Conservation (phyloP, 2,329 filamentous ascomycete species). For the Monilinia vaccinii-corymbosi region DNA sequence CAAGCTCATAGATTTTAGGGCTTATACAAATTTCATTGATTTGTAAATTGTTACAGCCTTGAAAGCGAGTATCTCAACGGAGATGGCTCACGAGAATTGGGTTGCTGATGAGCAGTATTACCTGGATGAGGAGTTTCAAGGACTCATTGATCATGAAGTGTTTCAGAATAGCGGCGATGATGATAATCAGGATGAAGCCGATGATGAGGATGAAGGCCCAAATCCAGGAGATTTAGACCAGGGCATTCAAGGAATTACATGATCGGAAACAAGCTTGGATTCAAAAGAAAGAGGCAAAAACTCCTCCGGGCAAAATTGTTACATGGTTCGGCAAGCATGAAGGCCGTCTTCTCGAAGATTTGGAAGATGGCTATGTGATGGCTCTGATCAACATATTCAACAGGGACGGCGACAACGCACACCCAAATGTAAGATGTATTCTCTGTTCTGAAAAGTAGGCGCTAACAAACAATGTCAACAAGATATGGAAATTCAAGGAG, state of each 20-base stretch:
- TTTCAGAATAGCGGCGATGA: not conserved
- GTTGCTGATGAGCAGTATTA: too few relatives aligned
- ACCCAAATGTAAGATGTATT: not conserved
- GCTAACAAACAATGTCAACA: not conserved
- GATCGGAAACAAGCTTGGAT: not conserved
- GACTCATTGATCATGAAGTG: not conserved
- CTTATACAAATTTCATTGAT: too few relatives aligned
- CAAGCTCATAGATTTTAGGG: too few relatives aligned
- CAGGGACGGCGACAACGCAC: not conserved
- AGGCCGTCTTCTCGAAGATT: not conserved
- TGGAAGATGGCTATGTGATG: not conserved
- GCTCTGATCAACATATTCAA: not conserved
- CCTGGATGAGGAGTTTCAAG: too few relatives aligned
- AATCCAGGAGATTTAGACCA: not conserved
- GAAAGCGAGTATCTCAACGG: too few relatives aligned
- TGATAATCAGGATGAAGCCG: not conserved
- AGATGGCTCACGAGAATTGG: too few relatives aligned
- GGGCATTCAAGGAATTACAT: not conserved
- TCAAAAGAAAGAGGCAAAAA: not conserved
- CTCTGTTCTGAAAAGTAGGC: not conserved
- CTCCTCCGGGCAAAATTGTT: not conserved
- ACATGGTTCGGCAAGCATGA: not conserved
- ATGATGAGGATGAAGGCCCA: not conserved
- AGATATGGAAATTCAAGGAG: not conserved
- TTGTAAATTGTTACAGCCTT: too few relatives aligned